A percentile compares a stretch with the other conserved stretches of the same genome.
Conservation (phyloP, 495 filamentous ascomycete species). For the Annulohypoxylon nitens region DNA sequence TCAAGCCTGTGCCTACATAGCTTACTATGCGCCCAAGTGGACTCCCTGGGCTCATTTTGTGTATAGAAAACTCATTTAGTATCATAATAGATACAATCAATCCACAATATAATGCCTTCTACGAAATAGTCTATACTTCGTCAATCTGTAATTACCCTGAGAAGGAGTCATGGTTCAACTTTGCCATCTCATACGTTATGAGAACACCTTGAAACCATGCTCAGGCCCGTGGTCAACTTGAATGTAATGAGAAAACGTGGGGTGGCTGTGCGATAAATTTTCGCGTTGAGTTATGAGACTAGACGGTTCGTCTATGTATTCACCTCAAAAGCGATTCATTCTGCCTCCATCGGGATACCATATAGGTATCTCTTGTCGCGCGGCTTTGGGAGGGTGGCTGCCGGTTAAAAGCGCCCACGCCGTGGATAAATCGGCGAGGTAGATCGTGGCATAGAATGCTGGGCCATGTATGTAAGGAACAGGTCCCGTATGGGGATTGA, state of each 20-base stretch:
- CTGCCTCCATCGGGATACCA: conserved; percentile 34
- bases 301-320: conserved; percentile 40
- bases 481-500: conserved; percentile 23
- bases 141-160: conserved; percentile 22
- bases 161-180: conserved; percentile 5
- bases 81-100: conserved; percentile 18
- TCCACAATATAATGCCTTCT: neutral
- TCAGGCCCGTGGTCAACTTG: neutral
- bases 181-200: conserved; percentile 1
- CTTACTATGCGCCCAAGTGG: conserved; percentile 4
- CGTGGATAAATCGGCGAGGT: conserved; percentile 46
- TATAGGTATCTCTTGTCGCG: conserved; percentile 28
- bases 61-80: conserved; percentile 30
- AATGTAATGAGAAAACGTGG: conserved; percentile 17
- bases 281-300: conserved; percentile 23
- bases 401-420: conserved; percentile 45
- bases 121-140: conserved; percentile 3
- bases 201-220: conserved; percentile 6
- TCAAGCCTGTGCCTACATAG: neutral
- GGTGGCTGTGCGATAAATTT: conserved; percentile 34
- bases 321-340: conserved; percentile 26
- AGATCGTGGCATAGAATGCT: conserved; percentile 36
- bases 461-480: conserved; percentile 46
- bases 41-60: conserved; percentile 19
- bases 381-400: conserved; percentile 35